A percentile compares a stretch with the other conserved stretches of the same genome.
Conservation (phyloP, 2,329 filamentous ascomycete genomes). For the Alternaria incomplexa region DNA sequence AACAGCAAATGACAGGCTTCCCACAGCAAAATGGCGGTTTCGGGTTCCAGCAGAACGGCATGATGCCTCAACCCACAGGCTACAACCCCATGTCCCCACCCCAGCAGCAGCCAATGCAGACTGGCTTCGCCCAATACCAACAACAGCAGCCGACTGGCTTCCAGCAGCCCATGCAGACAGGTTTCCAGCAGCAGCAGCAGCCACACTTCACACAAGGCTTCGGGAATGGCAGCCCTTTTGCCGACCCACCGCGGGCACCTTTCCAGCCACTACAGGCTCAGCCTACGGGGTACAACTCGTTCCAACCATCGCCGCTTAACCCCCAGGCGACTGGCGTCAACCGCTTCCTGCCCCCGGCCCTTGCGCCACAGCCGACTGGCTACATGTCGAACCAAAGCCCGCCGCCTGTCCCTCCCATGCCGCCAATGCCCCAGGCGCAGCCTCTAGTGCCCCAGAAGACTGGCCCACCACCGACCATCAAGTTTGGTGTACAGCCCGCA, state of each 20-base stretch:
- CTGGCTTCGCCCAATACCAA: conserved; percentile 50
- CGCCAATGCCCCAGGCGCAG: conserved; percentile 62
- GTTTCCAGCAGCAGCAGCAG: conserved; percentile 32
- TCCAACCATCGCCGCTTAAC: conserved; percentile 49
- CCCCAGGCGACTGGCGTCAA: conserved; percentile 63
- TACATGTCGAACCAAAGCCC: conserved; percentile 56
- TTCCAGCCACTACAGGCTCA: conserved; percentile 50
- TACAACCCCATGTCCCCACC: conserved; percentile 38
- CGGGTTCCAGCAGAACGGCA: conserved; percentile 45
- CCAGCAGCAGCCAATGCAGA: conserved; percentile 54
- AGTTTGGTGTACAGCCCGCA: conserved; percentile 78
- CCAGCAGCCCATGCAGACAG: conserved; percentile 58
- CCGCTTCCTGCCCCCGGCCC: conserved; percentile 53
- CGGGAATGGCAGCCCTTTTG: conserved; percentile 56
- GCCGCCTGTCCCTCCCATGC: conserved; percentile 64
- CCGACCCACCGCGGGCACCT: conserved; percentile 60
- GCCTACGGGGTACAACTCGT: conserved; percentile 48
- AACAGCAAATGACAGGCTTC: conserved; percentile 50
- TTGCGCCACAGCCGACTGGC: conserved; percentile 62
- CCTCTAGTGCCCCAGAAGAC: conserved; percentile 80
- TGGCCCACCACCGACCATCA: conserved; percentile 82
- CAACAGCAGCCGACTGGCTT: conserved; percentile 52
- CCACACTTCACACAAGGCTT: conserved; percentile 52
- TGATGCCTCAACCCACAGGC: conserved; percentile 49
- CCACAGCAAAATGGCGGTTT: conserved; percentile 44